Percentiles rank a stretch among this genome's conserved stretches.
phyloP scores from a whole-genome alignment of 345 rosid genomes.

The Salix exigua region DNA sequence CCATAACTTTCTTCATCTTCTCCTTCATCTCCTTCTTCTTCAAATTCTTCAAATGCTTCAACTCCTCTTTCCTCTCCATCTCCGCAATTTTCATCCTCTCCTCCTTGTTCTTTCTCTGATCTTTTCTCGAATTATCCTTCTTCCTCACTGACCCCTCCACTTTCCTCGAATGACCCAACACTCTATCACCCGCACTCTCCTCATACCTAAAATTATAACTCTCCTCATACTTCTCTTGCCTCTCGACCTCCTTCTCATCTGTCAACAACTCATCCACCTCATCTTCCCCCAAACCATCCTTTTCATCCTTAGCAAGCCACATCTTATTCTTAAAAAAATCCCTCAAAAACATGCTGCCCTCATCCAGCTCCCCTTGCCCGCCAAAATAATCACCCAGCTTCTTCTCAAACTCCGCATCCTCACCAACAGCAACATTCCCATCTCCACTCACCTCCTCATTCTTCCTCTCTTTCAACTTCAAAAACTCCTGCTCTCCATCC shows the following conservation, averaged over 20 bases:
- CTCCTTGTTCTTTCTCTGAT: constrained; percentile 69
- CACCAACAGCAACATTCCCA: constrained; percentile 23
- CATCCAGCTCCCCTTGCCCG: constrained; percentile 41
- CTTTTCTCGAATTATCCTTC: constrained; percentile 61
- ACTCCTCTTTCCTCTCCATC: constrained; percentile 71
- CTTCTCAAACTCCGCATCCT: constrained; percentile 35
- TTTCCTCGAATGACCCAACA: constrained; percentile 65
- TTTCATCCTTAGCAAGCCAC: constrained; percentile 62
- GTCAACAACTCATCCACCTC: constrained; percentile 45
- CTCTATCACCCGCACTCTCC: constrained; percentile 60
- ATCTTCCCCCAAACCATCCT: constrained; percentile 11
- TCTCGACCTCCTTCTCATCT: constrained; percentile 57
- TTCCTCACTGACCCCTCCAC: constrained; percentile 87
- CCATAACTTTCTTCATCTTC: constrained; percentile 61
- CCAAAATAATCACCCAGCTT: constrained; percentile 66
- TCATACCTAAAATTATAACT: constrained; percentile 49
- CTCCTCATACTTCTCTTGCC: constrained; percentile 60
- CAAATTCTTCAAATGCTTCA: constrained; percentile 83
- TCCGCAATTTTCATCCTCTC: constrained; percentile 62
- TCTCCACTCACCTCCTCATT: constrained; percentile 12
- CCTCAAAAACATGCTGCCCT: constrained; percentile 52
- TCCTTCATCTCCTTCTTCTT: constrained; percentile 83
- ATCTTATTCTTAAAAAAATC: constrained; percentile 60
- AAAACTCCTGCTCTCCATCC: constrained; percentile 38
- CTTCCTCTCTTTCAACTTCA: constrained; percentile 41